Conservation (phyloP, 2,329 filamentous ascomycete species). For the Emmonsiellopsis sp. region DNA sequence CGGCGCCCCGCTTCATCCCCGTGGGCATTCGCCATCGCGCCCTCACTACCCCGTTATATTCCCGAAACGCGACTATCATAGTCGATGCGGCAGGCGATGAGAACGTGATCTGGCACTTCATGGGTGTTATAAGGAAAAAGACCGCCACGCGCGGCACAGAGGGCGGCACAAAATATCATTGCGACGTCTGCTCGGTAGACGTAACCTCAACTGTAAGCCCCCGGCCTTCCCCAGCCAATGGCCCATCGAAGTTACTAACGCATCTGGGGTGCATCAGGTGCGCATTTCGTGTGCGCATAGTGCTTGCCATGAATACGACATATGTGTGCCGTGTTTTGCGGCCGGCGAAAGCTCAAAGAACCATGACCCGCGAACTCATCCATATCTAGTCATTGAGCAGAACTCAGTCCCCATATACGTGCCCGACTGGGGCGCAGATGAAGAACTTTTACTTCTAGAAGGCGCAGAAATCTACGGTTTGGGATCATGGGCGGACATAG, state of each 20-base stretch:
- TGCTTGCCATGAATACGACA: slow-evolving; percentile 84
- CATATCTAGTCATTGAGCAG: slow-evolving; percentile 91
- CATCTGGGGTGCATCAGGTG: slow-evolving; percentile 47
- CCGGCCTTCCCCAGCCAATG: neutral
- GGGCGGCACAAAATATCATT: slow-evolving; percentile 89
- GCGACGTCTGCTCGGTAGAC: slow-evolving; percentile 91
- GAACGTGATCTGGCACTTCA: slow-evolving; percentile 27
- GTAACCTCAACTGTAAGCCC: slow-evolving; percentile 84
- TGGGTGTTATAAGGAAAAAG: slow-evolving; percentile 97
- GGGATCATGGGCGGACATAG: slow-evolving; percentile 95
- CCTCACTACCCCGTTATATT: neutral
- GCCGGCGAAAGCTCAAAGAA: slow-evolving; percentile 70
- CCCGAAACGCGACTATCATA: neutral
- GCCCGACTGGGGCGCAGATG: slow-evolving; percentile 91
- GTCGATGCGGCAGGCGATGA: neutral
- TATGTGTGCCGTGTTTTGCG: slow-evolving; percentile 91
- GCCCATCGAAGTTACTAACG: slow-evolving; percentile 1
- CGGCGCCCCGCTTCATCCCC: neutral
- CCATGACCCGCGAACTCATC: slow-evolving; percentile 77
- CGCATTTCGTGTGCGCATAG: slow-evolving; percentile 84
- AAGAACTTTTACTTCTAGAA: slow-evolving; percentile 86
- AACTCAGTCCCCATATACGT: slow-evolving; percentile 97
- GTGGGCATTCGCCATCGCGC: neutral
- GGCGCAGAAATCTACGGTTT: slow-evolving; percentile 93
- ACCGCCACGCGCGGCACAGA: slow-evolving; percentile 76